A percentile compares a stretch with the other conserved stretches of the same genome.
Evolutionary conservation across 1,284 basidiomycete species (phyloP).

Genomic region (Baeospora myosura): DNA sequence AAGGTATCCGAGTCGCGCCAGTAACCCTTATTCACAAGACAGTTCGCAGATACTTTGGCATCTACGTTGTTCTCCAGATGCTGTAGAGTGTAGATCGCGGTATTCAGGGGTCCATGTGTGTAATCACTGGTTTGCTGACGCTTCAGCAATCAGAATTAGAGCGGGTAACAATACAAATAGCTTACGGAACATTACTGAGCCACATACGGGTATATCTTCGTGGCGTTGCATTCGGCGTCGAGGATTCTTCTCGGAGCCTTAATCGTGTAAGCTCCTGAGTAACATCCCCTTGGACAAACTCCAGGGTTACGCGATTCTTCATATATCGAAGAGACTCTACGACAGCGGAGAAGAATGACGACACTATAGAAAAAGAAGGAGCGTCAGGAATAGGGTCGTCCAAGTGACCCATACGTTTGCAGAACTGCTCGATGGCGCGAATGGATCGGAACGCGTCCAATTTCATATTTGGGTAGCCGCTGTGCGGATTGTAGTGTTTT

Average conservation of each 20-base stretch:
- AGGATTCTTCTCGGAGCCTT: slow-evolving; percentile 15
- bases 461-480: slow-evolving; percentile 4
- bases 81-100: slow-evolving; percentile 21
- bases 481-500: neutral
- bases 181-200: slow-evolving; percentile 24
- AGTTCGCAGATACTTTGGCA: slow-evolving; percentile 23
- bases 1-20: slow-evolving; percentile 25
- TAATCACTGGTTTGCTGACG: slow-evolving; percentile 21
- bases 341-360: slow-evolving; percentile 20
- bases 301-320: slow-evolving; percentile 16
- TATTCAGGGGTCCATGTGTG: slow-evolving; percentile 26
- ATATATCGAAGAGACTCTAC: slow-evolving; percentile 14
- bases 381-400: too few relatives aligned
- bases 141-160: neutral
- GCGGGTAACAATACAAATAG: neutral
- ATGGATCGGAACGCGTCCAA: slow-evolving; percentile 2
- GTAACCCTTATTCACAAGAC: slow-evolving; percentile 21
- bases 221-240: too few relatives aligned
- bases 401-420: too few relatives aligned
- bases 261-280: slow-evolving; percentile 22
- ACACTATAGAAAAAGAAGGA: slow-evolving; percentile 17
- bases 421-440: slow-evolving; percentile 1
- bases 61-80: slow-evolving; percentile 19
- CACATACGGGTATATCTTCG: slow-evolving; percentile 23
- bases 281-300: slow-evolving; percentile 18